phyloP scores from a whole-genome alignment of 2,329 filamentous ascomycete species.

The Trichoderma citrinoviride region DNA sequence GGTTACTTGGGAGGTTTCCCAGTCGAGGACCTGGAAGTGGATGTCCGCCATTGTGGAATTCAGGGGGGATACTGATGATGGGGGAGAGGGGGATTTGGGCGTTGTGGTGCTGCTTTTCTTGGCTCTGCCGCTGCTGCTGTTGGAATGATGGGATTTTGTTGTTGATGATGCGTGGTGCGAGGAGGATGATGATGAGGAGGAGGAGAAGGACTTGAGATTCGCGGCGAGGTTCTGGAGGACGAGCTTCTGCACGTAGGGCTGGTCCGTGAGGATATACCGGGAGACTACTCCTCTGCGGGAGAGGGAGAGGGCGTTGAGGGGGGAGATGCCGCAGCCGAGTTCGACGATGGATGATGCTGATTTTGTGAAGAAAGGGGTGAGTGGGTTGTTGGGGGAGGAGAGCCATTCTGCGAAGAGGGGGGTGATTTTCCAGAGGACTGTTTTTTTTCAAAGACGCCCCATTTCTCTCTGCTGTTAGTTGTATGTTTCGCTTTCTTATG shows the following conservation, averaged over 20 bases:
- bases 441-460: neutral
- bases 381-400: slow-evolving; percentile 56
- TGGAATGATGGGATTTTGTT: slow-evolving; percentile 13
- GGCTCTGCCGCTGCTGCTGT: neutral
- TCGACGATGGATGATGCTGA: slow-evolving; percentile 66
- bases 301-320: slow-evolving; percentile 70
- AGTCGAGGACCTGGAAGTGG: slow-evolving; percentile 67
- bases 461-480: no score
- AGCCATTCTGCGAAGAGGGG: slow-evolving; percentile 82
- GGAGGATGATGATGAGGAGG: no score
- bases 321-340: slow-evolving; percentile 84
- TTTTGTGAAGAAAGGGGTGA: slow-evolving; percentile 46
- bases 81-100: no score
- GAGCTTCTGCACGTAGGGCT: slow-evolving; percentile 75
- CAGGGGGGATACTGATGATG: slow-evolving; percentile 7
- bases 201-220: slow-evolving; percentile 42
- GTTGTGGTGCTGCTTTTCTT: neutral
- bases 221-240: slow-evolving; percentile 72
- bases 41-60: slow-evolving; percentile 35
- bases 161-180: no score
- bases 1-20: slow-evolving; percentile 67
- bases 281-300: slow-evolving; percentile 57
- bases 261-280: slow-evolving; percentile 80
- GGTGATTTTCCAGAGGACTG: slow-evolving; percentile 92
- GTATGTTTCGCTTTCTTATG: neutral